Base-by-base conservation (phyloP, 192 early-diverging fungal genomes). In the Umbelopsis isabellina region DNA sequence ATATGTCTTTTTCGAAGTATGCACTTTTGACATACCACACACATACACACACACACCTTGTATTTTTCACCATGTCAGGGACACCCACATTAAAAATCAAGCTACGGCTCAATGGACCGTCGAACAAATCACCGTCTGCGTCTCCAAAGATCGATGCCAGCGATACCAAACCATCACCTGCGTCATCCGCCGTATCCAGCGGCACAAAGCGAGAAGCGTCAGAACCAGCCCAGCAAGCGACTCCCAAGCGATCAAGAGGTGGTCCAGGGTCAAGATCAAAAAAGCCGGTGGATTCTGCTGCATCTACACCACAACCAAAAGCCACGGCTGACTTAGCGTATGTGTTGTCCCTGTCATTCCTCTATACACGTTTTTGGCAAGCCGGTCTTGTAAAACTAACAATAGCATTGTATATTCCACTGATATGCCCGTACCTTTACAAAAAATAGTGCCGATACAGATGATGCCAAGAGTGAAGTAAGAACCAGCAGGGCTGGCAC, bases 61-160 rank as follows among this genome's bases (percentile, higher is more conserved):
- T 41, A 41, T 41, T 41, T 41, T 41, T 61, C 55, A 35, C 12
- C 25, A 61, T 61, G 55, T 25, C 55, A 27, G 55, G 55, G 33
- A 61, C 55, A 27, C 55, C 55, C 27, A 35, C 55, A 33, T n/a
- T 61, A 61, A 61, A 61, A 35, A 61, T 61, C 30, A 61, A 61
- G 30, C 55, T 61, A 61, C 55, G 55, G 33, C 18, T 61, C 13
- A n/a, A 13, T n/a, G 30, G 55, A 11, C 9, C 55, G 4, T 30
- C 27, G 13, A 61, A 10, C 30, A 61, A 61, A 16, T 30, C 55
- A n/a, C 55, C 55, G 13, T 3, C 55, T 37, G 55, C 55, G 13
- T 61, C 55, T 30, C 53, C 53, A 58, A 33, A 27, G 53, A 27
- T 58, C 7, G 23, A 27, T 30, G 23, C 21, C 18, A 21, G 2